Conservation (phyloP, 2,329 filamentous ascomycete genomes). For the Pyrenochaeta sp. region DNA sequence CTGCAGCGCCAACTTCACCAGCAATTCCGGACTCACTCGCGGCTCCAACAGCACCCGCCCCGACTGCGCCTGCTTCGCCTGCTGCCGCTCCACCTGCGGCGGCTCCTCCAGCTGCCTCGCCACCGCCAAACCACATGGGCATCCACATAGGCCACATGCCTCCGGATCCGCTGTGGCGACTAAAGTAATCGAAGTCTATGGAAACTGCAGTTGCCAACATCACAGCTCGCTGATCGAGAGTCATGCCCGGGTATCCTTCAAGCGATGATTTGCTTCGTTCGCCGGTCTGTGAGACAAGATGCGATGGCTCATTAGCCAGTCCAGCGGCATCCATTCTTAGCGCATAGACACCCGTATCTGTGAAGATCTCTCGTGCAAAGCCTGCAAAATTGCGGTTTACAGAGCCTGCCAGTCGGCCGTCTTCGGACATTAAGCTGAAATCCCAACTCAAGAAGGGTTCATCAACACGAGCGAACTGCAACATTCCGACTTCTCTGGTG, state of each 20-base stretch:
- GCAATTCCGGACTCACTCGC: slow-evolving; percentile 53
- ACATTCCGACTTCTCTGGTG: slow-evolving; percentile 56
- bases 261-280: slow-evolving; percentile 24
- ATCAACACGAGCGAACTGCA: slow-evolving; percentile 69
- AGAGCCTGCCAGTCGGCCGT: slow-evolving; percentile 63
- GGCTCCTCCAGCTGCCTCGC: slow-evolving; percentile 34
- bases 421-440: slow-evolving; percentile 65
- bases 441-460: slow-evolving; percentile 72
- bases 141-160: slow-evolving; percentile 60
- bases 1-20: slow-evolving; percentile 60
- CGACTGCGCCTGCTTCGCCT: slow-evolving; percentile 49
- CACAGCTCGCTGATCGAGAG: slow-evolving; percentile 70
- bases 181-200: slow-evolving; percentile 74
- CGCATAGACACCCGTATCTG: slow-evolving; percentile 71
- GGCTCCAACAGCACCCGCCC: slow-evolving; percentile 50
- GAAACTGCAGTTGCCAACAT: slow-evolving; percentile 73
- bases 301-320: slow-evolving; percentile 47
- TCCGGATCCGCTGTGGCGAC: slow-evolving; percentile 62
- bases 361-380: slow-evolving; percentile 71
- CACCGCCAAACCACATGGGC: slow-evolving; percentile 54
- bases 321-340: slow-evolving; percentile 70
- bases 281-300: slow-evolving; percentile 51
- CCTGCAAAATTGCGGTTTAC: slow-evolving; percentile 71
- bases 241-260: slow-evolving; percentile 61
- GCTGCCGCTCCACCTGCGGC: slow-evolving; percentile 50